These are phyloP conservation scores for Boletus subcaerulescens DNA, from an alignment of 768 basidiomycete genomes.

Conservation along the genomic window DNA sequence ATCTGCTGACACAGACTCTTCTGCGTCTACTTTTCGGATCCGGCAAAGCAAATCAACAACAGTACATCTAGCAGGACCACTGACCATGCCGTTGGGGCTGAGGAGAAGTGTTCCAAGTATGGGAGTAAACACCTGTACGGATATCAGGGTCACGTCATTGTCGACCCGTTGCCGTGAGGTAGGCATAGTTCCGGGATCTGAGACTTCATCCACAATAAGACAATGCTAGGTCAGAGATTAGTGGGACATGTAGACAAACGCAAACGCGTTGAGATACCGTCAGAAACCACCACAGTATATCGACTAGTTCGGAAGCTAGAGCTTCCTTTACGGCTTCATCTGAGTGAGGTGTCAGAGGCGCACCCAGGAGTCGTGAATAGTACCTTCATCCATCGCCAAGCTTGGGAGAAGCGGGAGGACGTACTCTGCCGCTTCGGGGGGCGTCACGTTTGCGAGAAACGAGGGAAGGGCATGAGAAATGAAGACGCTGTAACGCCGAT, in stretches of 20 bases:
- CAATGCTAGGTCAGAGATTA: slow-evolving; percentile 49
- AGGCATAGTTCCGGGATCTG: slow-evolving; percentile 14
- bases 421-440: slow-evolving; percentile 89
- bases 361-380: background rate
- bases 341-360: slow-evolving; percentile 29
- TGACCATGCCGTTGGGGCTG: slow-evolving; percentile 71
- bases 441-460: slow-evolving; percentile 71
- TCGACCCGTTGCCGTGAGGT: slow-evolving; percentile 12
- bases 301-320: slow-evolving; percentile 73
- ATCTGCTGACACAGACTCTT: slow-evolving; percentile 36
- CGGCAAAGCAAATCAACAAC: slow-evolving; percentile 77
- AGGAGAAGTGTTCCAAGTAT: slow-evolving; percentile 87
- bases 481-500: slow-evolving; percentile 56
- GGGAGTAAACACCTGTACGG: slow-evolving; percentile 86
- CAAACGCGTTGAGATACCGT: slow-evolving; percentile 40
- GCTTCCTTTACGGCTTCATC: slow-evolving; percentile 90
- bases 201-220: slow-evolving; percentile 52
- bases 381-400: slow-evolving; percentile 85
- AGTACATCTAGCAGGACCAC: slow-evolving; percentile 67
- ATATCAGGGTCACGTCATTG: slow-evolving; percentile 45
- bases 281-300: slow-evolving; percentile 93
- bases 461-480: slow-evolving; percentile 83
- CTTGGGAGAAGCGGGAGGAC: slow-evolving; percentile 86
- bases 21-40: slow-evolving; percentile 57
- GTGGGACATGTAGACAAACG: slow-evolving; percentile 1